Conservation (phyloP, 345 rosid species). For the Triadica sebifera region DNA sequence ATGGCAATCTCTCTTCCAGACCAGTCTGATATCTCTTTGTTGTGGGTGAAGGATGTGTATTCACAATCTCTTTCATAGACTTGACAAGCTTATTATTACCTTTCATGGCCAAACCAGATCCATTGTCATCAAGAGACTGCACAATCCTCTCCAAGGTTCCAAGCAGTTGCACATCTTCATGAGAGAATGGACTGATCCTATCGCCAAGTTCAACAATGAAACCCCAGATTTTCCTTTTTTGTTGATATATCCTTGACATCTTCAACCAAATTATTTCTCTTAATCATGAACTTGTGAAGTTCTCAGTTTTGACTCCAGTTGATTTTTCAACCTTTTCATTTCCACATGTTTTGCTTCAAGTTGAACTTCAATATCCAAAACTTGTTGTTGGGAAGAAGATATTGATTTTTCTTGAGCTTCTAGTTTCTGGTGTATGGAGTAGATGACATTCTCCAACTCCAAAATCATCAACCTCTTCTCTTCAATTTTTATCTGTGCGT, state of each 20-base stretch:
- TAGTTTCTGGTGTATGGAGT: conserved; percentile 42
- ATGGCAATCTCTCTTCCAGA: conserved; percentile 67
- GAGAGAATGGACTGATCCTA: conserved; percentile 47
- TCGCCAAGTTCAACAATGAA: conserved; percentile 40
- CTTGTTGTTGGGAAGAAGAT: conserved; percentile 36
- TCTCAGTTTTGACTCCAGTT: conserved; percentile 43
- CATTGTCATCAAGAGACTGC: conserved; percentile 31
- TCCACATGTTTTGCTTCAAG: conserved; percentile 46
- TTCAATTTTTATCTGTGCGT: conserved; percentile 58
- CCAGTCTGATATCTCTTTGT: conserved; percentile 37
- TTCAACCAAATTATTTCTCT: conserved; percentile 44
- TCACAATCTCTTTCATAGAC: conserved; percentile 37
- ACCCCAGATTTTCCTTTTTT: conserved; percentile 43
- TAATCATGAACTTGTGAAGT: conserved; percentile 49
- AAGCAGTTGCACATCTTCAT: conserved; percentile 55
- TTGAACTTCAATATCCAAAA: conserved; percentile 43
- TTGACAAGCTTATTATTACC: conserved; percentile 25
- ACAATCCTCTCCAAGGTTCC: conserved; percentile 37
- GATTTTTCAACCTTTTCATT: conserved; percentile 35
- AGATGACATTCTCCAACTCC: conserved; percentile 59
- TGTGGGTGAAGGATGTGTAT: conserved; percentile 31
- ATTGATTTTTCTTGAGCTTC: conserved; percentile 39
- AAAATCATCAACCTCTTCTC: conserved; percentile 58
- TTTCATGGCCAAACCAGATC: conserved; percentile 15
- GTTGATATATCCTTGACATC: conserved; percentile 43